A percentile compares a stretch with the other conserved stretches of the same genome.
phyloP scores from a whole-genome alignment of 495 filamentous ascomycete genomes.

The Xylaria cubensis region DNA sequence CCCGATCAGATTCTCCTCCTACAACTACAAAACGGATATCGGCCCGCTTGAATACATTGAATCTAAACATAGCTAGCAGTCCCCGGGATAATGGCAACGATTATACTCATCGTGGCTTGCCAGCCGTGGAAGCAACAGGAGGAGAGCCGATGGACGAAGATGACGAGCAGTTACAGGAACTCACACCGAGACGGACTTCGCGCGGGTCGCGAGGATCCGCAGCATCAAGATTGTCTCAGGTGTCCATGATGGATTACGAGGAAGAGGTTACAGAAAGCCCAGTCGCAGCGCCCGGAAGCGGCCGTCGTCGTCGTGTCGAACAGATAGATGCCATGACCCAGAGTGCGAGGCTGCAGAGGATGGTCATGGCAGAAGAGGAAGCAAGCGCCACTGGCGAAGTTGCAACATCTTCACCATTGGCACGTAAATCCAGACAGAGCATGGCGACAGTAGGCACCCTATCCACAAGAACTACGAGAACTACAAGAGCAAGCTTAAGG shows the following conservation, averaged over 20 bases:
- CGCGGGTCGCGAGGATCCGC: slow-evolving; percentile 21
- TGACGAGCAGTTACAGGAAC: slow-evolving; percentile 18
- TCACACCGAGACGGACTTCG: slow-evolving; percentile 18
- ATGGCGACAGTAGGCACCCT: slow-evolving; percentile 29
- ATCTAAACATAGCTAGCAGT: not conserved
- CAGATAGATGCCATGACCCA: slow-evolving; percentile 36
- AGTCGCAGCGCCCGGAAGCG: slow-evolving; percentile 54
- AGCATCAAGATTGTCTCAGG: slow-evolving; percentile 27
- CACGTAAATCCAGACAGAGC: slow-evolving; percentile 44
- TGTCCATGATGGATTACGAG: slow-evolving; percentile 33
- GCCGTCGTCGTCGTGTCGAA: slow-evolving; percentile 43
- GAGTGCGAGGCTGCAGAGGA: slow-evolving; percentile 44
- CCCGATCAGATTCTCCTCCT: slow-evolving; percentile 10
- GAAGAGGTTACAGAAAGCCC: slow-evolving; percentile 58
- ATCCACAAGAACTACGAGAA: slow-evolving; percentile 32
- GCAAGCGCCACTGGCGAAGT: slow-evolving; percentile 31
- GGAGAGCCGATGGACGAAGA: slow-evolving; percentile 24
- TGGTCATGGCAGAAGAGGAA: slow-evolving; percentile 39
- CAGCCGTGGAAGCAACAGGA: not conserved
- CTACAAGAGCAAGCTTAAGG: slow-evolving; percentile 27
- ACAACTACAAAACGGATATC: slow-evolving; percentile 23
- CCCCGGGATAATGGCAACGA: not conserved
- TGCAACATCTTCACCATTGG: slow-evolving; percentile 49
- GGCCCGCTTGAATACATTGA: slow-evolving; percentile 4
- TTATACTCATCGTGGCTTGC: not conserved